Base-by-base conservation (phyloP, 1,284 basidiomycete species). In the Papiliotrema laurentii region DNA sequence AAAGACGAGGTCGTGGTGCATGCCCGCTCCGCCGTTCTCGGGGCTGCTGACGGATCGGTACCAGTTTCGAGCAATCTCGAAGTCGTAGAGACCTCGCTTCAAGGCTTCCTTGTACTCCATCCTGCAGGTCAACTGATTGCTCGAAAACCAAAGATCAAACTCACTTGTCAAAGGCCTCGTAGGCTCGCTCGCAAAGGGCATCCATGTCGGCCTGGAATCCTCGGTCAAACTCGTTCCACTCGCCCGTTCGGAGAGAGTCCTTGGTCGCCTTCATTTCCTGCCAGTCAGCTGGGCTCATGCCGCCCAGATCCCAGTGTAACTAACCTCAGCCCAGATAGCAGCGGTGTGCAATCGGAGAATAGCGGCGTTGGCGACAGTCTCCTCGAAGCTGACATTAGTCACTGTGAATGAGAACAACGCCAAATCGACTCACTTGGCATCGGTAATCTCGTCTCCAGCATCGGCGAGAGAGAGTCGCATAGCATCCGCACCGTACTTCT, bases 291-390 rank as follows among this genome's bases (percentile, higher is more conserved):
- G n/a, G n/a, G n/a, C n/a, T n/a, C n/a, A n/a, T n/a, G n/a, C n/a
- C n/a, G n/a, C n/a, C n/a, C n/a, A n/a, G n/a, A n/a, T n/a, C n/a
- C n/a, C n/a, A n/a, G n/a, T n/a, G n/a, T 22, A 62, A 53, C 82
- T 51, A 53, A 89, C 90, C 75, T 92, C 85, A 63, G 89, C 93
- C 93, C 94, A 98, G 6, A 80, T 81, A 58, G 92, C 80, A 59
- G 97, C 78, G 0, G 94, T 98, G 75, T 94, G 87, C 54, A 99
- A 77, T 53, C 96, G 83, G 65, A 98, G 76, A 69, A 99, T 98
- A 61, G 92, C 93, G 19, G 96, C 93, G 69, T 98, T 99, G 18
- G 96, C 96, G 11, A 88, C 90, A 77, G 92, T 91, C 80, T 98
- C 96, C 72, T 99, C 96, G 64, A 98, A 99, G 78, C 97, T 98